A percentile compares a stretch with the other conserved stretches of the same genome.
Evolutionary conservation across 495 filamentous ascomycete species (phyloP).

Genomic region (Xylaria sp.): DNA sequence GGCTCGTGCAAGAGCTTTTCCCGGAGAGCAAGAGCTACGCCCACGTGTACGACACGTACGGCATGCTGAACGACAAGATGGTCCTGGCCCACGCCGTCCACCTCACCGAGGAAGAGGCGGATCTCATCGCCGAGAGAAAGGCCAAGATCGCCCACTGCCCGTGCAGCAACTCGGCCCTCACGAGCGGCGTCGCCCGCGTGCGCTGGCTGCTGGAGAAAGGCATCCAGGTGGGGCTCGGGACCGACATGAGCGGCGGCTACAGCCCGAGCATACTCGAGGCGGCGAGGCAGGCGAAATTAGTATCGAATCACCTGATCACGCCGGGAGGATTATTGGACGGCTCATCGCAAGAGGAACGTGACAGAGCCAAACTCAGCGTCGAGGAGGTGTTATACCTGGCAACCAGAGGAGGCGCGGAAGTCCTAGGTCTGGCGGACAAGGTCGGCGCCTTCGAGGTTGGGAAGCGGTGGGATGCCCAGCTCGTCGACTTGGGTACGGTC

Average conservation of each 20-base stretch:
- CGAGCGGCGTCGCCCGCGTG: conserved; percentile 75
- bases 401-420: conserved; percentile 79
- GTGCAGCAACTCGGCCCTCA: conserved; percentile 79
- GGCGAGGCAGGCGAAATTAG: conserved; percentile 77
- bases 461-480: conserved; percentile 90
- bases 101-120: conserved; percentile 67
- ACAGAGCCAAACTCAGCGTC: conserved; percentile 68
- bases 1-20: conserved; percentile 73
- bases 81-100: conserved; percentile 90
- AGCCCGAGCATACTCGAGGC: conserved; percentile 78
- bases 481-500: conserved; percentile 66
- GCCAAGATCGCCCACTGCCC: conserved; percentile 86
- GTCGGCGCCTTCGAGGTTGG: conserved; percentile 82
- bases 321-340: conserved; percentile 38
- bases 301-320: conserved; percentile 71
- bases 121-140: conserved; percentile 63
- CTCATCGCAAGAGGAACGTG: conserved; percentile 39
- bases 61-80: conserved; percentile 72
- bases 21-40: conserved; percentile 70
- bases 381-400: conserved; percentile 89
- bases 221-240: conserved; percentile 82
- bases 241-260: conserved; percentile 89
- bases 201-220: conserved; percentile 75
- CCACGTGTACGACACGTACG: conserved; percentile 75
- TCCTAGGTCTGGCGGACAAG: conserved; percentile 70